phyloP scores from a whole-genome alignment of 2,329 filamentous ascomycete genomes.

The Diaporthe ampelina region DNA sequence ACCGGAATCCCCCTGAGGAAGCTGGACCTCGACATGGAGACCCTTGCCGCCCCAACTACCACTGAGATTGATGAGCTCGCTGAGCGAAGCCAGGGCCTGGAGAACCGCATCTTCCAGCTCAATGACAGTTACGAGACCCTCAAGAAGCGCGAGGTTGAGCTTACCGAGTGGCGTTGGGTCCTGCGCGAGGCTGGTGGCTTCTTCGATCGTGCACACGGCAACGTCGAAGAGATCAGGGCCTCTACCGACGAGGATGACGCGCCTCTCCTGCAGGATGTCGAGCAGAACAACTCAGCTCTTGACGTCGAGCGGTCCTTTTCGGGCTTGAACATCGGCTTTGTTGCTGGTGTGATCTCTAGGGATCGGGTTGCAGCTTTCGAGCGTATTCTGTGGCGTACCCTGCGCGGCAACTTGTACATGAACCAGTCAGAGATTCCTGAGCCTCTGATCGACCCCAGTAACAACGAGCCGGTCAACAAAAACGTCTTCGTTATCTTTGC shows the following conservation, averaged over 20 bases:
- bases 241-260: conserved; percentile 94
- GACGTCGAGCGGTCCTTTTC: conserved; percentile 90
- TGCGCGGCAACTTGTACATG: conserved; percentile 99
- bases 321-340: conserved; percentile 98
- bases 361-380: conserved; percentile 96
- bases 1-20: conserved; percentile 87
- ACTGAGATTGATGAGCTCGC: conserved; percentile 96
- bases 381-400: conserved; percentile 95
- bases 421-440: conserved; percentile 99
- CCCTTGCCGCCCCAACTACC: conserved; percentile 87
- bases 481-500: conserved; percentile 99
- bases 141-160: conserved; percentile 96
- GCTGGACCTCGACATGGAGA: conserved; percentile 90
- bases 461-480: conserved; percentile 93
- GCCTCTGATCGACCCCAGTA: conserved; percentile 89
- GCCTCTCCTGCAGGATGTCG: conserved; percentile 91
- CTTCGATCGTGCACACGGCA: conserved; percentile 95
- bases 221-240: conserved; percentile 95
- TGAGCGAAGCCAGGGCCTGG: conserved; percentile 91
- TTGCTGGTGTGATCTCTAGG: conserved; percentile 93
- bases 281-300: conserved; percentile 78
- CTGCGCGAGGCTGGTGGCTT: conserved; percentile 96
- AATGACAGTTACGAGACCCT: conserved; percentile 99
- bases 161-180: conserved; percentile 99
- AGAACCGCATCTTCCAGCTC: conserved; percentile 89